phyloP scores from a whole-genome alignment of 2,329 filamentous ascomycete genomes.

The Podosphaera leucotricha region DNA sequence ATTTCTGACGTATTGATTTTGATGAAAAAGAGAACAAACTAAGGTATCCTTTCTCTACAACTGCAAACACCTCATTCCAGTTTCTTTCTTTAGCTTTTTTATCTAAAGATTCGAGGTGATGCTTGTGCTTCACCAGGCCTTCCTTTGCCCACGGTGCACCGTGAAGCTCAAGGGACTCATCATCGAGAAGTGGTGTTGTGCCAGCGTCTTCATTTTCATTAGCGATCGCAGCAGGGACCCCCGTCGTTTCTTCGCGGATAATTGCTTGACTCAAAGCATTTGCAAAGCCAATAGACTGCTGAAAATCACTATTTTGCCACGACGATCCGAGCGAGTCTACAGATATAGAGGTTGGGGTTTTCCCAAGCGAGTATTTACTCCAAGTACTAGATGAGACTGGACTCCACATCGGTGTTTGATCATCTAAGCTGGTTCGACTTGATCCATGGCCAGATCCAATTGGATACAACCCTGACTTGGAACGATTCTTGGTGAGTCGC shows the following conservation, averaged over 20 bases:
- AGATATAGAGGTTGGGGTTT: constrained; percentile 76
- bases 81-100: constrained; percentile 85
- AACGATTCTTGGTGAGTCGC: constrained; percentile 72
- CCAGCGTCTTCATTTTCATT: constrained; percentile 18
- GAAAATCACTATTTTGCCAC: constrained; percentile 57
- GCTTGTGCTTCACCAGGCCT: constrained; percentile 86
- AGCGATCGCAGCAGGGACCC: constrained; percentile 19
- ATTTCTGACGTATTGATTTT: constrained; percentile 50
- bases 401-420: constrained; percentile 74
- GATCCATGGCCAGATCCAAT: constrained; percentile 56
- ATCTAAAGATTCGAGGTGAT: constrained; percentile 74
- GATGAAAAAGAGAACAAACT: constrained; percentile 81
- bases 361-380: constrained; percentile 82
- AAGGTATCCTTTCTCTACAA: constrained; percentile 85
- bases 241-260: constrained; percentile 60
- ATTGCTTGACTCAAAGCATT: constrained; percentile 93
- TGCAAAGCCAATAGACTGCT: constrained; percentile 92
- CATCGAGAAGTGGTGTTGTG: constrained; percentile 51
- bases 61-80: constrained; percentile 88
- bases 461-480: constrained; percentile 51
- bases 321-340: constrained; percentile 72
- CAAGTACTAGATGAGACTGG: constrained; percentile 58
- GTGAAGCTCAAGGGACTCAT: constrained; percentile 73
- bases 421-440: constrained; percentile 83
- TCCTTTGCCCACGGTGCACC: constrained; percentile 98